Evolutionary conservation across 805 yeast species (phyloP), one percentile per base, ranked within the genome.

Genomic region (Myxozyma vanderwaltii): DNA sequence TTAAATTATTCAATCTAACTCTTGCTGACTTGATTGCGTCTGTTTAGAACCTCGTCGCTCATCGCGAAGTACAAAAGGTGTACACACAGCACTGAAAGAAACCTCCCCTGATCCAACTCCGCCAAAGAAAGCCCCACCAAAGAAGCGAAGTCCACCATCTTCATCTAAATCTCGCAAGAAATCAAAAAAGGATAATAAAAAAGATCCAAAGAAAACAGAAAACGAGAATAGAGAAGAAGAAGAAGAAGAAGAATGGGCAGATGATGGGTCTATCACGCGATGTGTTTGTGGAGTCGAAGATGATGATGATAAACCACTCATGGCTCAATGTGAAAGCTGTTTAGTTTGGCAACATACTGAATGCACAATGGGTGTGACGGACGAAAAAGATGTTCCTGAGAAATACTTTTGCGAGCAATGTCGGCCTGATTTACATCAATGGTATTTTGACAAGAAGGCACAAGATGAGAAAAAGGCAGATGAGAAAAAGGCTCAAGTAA

Each of bases 251-350:
- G 56, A 48, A 7, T 63, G 61, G 27, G 69, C 60, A 12, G 66
- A 59, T 12, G 68, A 61, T 13, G 68, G 68, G 35, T 68, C 58
- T 1, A 47, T 26, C 13, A 61, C 66, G 15, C 56, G 69, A 5
- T 72, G 75, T 49, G 63, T 69, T 8, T 73, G 75, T 61, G 75
- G 74, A 2, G 63, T 54, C 0, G 56, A 56, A 3, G 39, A 47
- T 17, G 67, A 58, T 19, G 72, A 63, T 5, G 70, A 73, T 15
- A 74, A 69, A 46, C 76, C 76, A 26, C 71, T 74, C 17, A 83
- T 85, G 86, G 80, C 82, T 21, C 83, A 82, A 69, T 86, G 91
- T 72, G 89, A 83, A 49, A 68, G 72, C 36, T 86, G 91, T 69
- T 69, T 76, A 51, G 79, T 84, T 3, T 86, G 90, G 90, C 91